Base-by-base conservation (phyloP, 208 protist genomes). In the Acanthamoeba castellanii region DNA sequence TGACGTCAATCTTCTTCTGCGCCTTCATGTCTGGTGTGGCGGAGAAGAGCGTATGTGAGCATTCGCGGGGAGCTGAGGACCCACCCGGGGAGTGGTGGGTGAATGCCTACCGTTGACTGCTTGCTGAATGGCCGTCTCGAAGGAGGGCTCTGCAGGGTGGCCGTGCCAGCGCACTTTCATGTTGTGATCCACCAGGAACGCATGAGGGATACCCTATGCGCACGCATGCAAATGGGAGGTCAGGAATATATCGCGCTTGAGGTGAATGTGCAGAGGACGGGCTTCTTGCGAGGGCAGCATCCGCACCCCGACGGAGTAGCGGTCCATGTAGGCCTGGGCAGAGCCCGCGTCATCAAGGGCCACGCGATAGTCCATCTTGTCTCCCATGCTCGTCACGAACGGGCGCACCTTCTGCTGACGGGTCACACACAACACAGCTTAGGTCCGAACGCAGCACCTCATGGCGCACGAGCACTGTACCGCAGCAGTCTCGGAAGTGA, bases 281-380 rank as follows among this genome's bases (percentile, higher is more conserved):
- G 37, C 37, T 42, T 0, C 37, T 42, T 42, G 37, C 37, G 3
- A 42, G 37, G 37, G 37, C 2, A 42, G 37, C 37, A 42, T 42
- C 37, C 72, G n/a, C 42, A 82, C 84, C 57, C 84, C 84, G 16
- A 90, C 84, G 11, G 8, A 8, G 34, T 50, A 90, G 32, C 37
- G 50, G 6, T 90, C 84, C 84, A 90, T 90, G 57, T 90, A 90
- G 55, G 84, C 50, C 50, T 90, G 84, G 20, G 84, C 84, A 2
- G 84, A 90, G 47, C 84, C 84, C 7, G 57, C 57, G n/a, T 90
- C 84, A 64, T 90, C 84, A 7, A 45, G 25, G 47, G 84, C 84
- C 34, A 90, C 84, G 8, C 84, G 50, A 90, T 90, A 90, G 84
- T 90, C 84, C 84, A 90, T 90, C 57, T 90, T 61, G 55, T 64